Evolutionary conservation across 106 monocot genomes (phyloP).

Genomic region (Dendrobium officinale): DNA sequence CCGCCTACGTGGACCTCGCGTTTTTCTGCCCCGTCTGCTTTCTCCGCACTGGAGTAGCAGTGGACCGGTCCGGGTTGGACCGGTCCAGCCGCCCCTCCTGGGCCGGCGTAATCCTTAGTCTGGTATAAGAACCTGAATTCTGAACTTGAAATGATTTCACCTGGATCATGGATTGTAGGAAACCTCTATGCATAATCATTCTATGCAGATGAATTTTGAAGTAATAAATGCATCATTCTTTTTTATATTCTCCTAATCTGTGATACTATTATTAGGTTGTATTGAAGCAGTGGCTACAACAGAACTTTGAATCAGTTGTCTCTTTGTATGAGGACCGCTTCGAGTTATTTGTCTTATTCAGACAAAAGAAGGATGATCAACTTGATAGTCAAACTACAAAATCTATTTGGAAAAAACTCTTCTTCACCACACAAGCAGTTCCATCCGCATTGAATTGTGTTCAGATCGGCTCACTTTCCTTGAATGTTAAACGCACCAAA

Average conservation of each 20-base stretch:
- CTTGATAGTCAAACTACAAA: constrained; percentile 14
- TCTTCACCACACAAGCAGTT: constrained; percentile 24
- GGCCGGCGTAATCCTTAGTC: no score
- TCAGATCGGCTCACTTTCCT: constrained; percentile 38
- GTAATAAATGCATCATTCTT: neutral
- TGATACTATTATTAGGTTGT: constrained; percentile 36
- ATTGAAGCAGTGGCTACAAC: constrained; percentile 66
- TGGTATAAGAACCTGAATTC: no score
- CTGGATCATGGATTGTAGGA: no score
- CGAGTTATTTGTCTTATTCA: constrained; percentile 50
- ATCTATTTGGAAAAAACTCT: constrained; percentile 46
- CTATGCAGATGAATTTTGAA: neutral
- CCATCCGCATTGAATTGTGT: constrained; percentile 23
- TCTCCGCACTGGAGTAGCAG: no score
- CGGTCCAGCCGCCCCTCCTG: no score
- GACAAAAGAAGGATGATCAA: constrained; percentile 23
- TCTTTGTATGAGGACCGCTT: constrained; percentile 89
- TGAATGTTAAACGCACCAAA: constrained; percentile 72
- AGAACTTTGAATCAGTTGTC: constrained; percentile 79
- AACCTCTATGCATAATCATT: no score
- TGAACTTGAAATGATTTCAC: no score
- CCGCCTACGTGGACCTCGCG: no score
- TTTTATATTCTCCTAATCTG: neutral
- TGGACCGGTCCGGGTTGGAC: no score
- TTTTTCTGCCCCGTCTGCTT: no score